A percentile compares a stretch with the other conserved stretches of the same genome.
These are phyloP conservation scores for Moelleriella libera DNA, from an alignment of 2,329 filamentous ascomycete genomes.

Conservation along the genomic window DNA sequence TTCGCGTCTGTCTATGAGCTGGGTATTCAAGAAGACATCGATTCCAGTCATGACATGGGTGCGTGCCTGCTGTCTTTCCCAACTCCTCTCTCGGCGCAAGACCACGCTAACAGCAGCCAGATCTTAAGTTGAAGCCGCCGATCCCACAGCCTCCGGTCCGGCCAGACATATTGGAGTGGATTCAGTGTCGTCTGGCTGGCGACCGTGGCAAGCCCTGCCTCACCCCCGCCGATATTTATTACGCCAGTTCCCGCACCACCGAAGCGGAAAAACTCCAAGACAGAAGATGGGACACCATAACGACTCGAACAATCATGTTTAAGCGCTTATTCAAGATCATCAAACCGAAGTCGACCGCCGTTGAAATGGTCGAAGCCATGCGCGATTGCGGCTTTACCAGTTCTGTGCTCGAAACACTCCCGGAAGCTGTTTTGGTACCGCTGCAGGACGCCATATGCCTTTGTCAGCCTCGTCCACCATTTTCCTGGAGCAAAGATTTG, in stretches of 20 bases:
- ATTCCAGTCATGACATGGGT: constrained; percentile 25
- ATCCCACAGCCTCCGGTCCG: constrained; percentile 18
- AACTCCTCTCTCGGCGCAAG: background rate
- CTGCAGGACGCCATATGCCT: constrained; percentile 73
- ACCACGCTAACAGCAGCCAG: constrained; percentile 6
- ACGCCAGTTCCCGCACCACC: constrained; percentile 19
- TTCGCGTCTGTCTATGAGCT: constrained; percentile 36
- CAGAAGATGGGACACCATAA: constrained; percentile 29
- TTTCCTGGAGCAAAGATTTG: constrained; percentile 57
- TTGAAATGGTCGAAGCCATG: constrained; percentile 61
- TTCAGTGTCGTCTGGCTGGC: constrained; percentile 30
- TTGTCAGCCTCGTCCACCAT: constrained; percentile 71
- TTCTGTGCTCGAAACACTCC: constrained; percentile 64
- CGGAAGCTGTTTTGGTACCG: constrained; percentile 68
- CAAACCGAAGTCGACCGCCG: constrained; percentile 32
- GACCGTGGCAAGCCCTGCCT: constrained; percentile 22
- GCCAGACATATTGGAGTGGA: constrained; percentile 39
- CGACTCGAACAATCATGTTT: constrained; percentile 58
- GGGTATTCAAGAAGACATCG: constrained; percentile 34
- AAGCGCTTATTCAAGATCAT: constrained; percentile 50
- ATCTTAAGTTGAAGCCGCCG: constrained; percentile 16
- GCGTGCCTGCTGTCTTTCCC: constrained; percentile 5
- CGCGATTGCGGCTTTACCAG: constrained; percentile 52
- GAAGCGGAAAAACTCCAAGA: constrained; percentile 21
- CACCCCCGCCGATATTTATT: constrained; percentile 30